Conservation (phyloP, 2,329 filamentous ascomycete species). For the Acrodontium crateriforme region DNA sequence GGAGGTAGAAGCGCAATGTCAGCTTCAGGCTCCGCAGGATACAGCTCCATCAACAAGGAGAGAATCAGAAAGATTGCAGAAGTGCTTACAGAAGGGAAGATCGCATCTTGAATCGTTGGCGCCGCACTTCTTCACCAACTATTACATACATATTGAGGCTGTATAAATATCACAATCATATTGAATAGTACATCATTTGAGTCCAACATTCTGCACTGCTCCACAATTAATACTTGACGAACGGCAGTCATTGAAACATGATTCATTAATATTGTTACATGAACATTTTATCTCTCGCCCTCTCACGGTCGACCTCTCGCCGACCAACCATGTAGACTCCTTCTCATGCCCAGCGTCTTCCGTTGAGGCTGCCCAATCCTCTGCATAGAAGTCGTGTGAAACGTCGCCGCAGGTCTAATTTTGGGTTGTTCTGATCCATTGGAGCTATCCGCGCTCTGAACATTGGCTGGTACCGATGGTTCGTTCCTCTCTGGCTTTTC, state of each 20-base stretch:
- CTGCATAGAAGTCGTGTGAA: slow-evolving; percentile 31
- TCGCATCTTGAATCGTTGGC: too few species aligned
- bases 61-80: slow-evolving; percentile 52
- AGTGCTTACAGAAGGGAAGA: slow-evolving; percentile 53
- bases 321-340: slow-evolving; percentile 38
- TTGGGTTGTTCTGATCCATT: slow-evolving; percentile 3
- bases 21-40: slow-evolving; percentile 20
- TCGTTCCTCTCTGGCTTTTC: slow-evolving; percentile 11
- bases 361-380: slow-evolving; percentile 19
- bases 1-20: slow-evolving; percentile 23
- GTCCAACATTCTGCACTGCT: too few species aligned
- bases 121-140: too few species aligned
- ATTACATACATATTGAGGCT: too few species aligned
- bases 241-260: too few species aligned
- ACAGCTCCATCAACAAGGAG: slow-evolving; percentile 36
- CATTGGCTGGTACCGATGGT: background rate
- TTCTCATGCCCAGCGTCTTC: slow-evolving; percentile 37
- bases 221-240: too few species aligned
- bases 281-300: too few species aligned
- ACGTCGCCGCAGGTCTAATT: slow-evolving; percentile 26
- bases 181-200: too few species aligned
- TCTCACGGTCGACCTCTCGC: slow-evolving; percentile 13
- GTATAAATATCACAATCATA: too few species aligned
- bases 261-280: too few species aligned
- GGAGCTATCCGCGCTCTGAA: background rate